Conservation (phyloP, 257 asterid species). For the Marsdenia floribunda region DNA sequence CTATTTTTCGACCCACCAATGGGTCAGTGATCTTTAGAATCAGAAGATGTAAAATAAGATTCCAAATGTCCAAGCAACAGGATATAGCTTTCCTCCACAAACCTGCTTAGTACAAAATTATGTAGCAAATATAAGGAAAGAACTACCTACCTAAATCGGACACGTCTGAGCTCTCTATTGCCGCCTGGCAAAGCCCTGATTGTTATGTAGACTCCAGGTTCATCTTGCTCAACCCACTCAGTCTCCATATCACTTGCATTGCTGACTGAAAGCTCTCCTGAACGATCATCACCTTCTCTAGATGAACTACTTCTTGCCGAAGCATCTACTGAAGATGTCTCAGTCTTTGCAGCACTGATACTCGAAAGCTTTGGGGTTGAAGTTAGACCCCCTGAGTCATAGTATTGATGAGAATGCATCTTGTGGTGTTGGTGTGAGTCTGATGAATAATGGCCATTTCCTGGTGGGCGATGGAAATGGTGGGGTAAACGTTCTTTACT, state of each 20-base stretch:
- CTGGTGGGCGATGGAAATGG: slow-evolving; percentile 38
- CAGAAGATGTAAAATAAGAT: not conserved
- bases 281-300: slow-evolving; percentile 73
- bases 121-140: not conserved
- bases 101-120: not conserved
- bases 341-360: slow-evolving; percentile 66
- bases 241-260: slow-evolving; percentile 87
- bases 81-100: not conserved
- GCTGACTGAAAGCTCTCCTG: slow-evolving; percentile 86
- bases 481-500: slow-evolving; percentile 55
- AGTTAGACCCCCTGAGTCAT: slow-evolving; percentile 47
- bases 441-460: slow-evolving; percentile 40
- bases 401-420: slow-evolving; percentile 31
- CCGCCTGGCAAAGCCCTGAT: slow-evolving; percentile 78
- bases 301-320: slow-evolving; percentile 74
- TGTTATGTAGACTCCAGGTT: slow-evolving; percentile 94
- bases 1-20: not conserved
- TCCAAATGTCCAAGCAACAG: not conserved
- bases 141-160: slow-evolving; percentile 73
- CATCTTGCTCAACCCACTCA: slow-evolving; percentile 98
- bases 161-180: slow-evolving; percentile 86
- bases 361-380: slow-evolving; percentile 80
- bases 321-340: slow-evolving; percentile 69
- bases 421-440: slow-evolving; percentile 45
- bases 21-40: not conserved